Evolutionary conservation across 495 filamentous ascomycete species (phyloP), one percentile per base, ranked within the genome.

Genomic region (Penicillium cinerascens): DNA sequence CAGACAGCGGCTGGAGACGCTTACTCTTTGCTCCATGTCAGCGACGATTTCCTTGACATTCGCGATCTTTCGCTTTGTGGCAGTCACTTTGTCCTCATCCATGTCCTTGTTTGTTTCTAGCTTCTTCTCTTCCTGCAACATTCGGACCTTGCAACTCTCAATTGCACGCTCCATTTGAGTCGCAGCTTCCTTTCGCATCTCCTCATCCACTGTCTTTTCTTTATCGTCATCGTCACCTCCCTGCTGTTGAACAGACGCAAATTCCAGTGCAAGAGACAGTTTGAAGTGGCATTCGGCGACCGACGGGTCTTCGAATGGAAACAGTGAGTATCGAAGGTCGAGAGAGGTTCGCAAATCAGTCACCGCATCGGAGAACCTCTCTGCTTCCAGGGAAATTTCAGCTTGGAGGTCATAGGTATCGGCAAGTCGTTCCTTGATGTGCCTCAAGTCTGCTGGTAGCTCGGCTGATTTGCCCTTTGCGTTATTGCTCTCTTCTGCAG

Each of bases 281-380:
- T 96, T 97, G 74, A 85, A 97, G 67, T 97, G 89, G 35, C 89
- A 92, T 77, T 99, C 93, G 26, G 92, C 91, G 47, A 97, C 77
- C 17, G 92, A 78, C 47, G 86, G 84, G 36, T 90, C 92, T 43
- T 93, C 87, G 43, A 82, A 70, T 1, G 89, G 79, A 63, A 87
- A 92, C 11, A 97, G 78, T 13, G 82, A 75, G 49, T 87, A 65
- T 69, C 93, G 91, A 41, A 95, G 78, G 40, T 77, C 78, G 8
- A 99, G 80, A 6, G 89, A 80, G 6, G 85, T 83, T 61, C 80
- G 83, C 43, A 89, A 76, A 66, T 99, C 93, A 16, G 78, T 77
- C 20, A 95, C 87, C 3, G 93, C 92, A 56, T 87, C 83, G 7
- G 74, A 72, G 56, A 95, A 97, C 51, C 86, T 84, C 67, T 97